These are phyloP conservation scores for Aspergillus costaricaensis DNA, from an alignment of 2,329 filamentous ascomycete genomes.

Conservation along the genomic window DNA sequence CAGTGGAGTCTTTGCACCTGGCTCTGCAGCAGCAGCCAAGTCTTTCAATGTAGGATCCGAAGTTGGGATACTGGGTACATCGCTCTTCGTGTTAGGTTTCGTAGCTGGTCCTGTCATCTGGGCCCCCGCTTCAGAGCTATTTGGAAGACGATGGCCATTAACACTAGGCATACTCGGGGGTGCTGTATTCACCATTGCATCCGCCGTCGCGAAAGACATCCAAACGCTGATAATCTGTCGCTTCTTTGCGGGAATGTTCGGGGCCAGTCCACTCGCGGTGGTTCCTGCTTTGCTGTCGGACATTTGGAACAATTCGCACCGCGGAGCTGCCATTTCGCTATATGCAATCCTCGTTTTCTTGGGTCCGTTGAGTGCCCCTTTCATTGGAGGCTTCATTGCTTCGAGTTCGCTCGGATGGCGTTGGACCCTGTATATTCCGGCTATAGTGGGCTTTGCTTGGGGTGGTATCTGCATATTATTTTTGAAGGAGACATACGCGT, in stretches of 20 bases:
- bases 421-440: conserved; percentile 52
- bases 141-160: conserved; percentile 56
- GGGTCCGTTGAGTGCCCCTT: conserved; percentile 54
- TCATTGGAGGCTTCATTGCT: conserved; percentile 57
- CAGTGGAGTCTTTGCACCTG: conserved; percentile 67
- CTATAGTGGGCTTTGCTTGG: conserved; percentile 52
- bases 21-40: conserved; percentile 57
- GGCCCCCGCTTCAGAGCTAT: conserved; percentile 63
- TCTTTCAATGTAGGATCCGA: conserved; percentile 47
- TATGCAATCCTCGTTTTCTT: conserved; percentile 56
- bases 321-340: conserved; percentile 47
- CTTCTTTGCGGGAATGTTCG: conserved; percentile 51
- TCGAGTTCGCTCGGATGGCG: conserved; percentile 53
- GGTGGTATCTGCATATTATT: conserved; percentile 40
- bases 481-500: conserved; percentile 56
- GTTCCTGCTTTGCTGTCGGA: conserved; percentile 49
- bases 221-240: conserved; percentile 45
- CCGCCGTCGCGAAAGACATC: conserved; percentile 43
- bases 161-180: conserved; percentile 41
- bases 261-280: conserved; percentile 45
- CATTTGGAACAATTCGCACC: conserved; percentile 54
- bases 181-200: conserved; percentile 48
- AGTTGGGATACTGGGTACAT: conserved; percentile 48
- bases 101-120: conserved; percentile 56
- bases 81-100: conserved; percentile 54